phyloP scores from a whole-genome alignment of 176 grass and related monocot species.

The Tillandsia leiboldiana region DNA sequence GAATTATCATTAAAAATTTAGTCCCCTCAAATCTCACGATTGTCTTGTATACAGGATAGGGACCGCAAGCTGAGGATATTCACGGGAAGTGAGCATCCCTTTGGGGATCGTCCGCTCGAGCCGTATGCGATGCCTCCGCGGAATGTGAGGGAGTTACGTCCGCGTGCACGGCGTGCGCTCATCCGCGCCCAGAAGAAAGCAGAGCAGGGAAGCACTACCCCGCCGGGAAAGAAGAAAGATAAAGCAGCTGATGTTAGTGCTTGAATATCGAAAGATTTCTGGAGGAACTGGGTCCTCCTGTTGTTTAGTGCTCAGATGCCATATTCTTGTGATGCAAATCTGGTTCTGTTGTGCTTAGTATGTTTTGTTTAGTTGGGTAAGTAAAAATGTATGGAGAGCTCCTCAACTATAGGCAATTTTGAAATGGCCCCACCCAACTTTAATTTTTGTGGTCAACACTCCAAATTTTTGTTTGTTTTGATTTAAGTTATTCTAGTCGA shows the following conservation, averaged over 20 bases:
- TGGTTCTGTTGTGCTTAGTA: too few relatives aligned
- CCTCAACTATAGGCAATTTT: too few relatives aligned
- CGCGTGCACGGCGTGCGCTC: constrained; percentile 62
- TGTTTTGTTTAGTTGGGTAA: too few relatives aligned
- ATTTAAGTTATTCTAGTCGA: too few relatives aligned
- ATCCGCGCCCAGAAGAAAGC: constrained; percentile 75
- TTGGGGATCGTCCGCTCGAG: constrained; percentile 56
- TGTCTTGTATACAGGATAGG: constrained; percentile 46
- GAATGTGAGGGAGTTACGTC: constrained; percentile 72
- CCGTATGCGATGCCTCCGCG: constrained; percentile 68
- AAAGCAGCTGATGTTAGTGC: constrained; percentile 31
- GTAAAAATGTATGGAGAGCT: too few relatives aligned
- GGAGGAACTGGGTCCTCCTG: too few relatives aligned
- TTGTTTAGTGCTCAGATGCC: too few relatives aligned
- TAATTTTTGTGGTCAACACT: too few relatives aligned
- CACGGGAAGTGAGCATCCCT: constrained; percentile 55
- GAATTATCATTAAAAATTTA: constrained; percentile 8
- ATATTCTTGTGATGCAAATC: too few relatives aligned
- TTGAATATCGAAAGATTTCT: background rate
- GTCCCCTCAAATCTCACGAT: background rate
- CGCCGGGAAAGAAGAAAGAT: constrained; percentile 28
- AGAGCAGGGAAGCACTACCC: constrained; percentile 40
- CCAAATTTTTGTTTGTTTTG: too few relatives aligned
- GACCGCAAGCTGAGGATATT: constrained; percentile 91
- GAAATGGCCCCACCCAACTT: too few relatives aligned